These are phyloP conservation scores for Arthroderma uncinatum DNA, from an alignment of 2,329 filamentous ascomycete genomes.

Conservation along the genomic window DNA sequence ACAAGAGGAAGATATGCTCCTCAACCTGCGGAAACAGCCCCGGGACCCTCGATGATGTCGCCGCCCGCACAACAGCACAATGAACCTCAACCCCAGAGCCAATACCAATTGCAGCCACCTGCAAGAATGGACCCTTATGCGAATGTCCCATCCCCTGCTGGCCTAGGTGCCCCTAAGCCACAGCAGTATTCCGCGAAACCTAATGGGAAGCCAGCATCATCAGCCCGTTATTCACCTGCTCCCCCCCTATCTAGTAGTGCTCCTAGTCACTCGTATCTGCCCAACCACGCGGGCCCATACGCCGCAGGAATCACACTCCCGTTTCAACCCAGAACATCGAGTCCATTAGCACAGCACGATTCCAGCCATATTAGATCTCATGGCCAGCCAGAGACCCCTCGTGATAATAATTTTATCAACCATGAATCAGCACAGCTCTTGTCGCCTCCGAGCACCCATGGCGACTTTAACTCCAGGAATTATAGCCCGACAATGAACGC, in stretches of 20 bases:
- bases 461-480: not conserved
- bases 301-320: conserved; percentile 29
- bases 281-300: conserved; percentile 20
- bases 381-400: not conserved
- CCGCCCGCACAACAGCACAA: conserved; percentile 18
- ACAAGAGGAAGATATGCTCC: conserved; percentile 34
- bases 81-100: conserved; percentile 1
- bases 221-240: conserved; percentile 36
- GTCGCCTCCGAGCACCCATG: not conserved
- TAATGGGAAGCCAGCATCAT: conserved; percentile 28
- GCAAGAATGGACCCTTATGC: conserved; percentile 21
- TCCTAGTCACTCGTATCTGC: conserved; percentile 29
- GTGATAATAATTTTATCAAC: not conserved
- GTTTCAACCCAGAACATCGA: conserved; percentile 55
- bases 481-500: not conserved
- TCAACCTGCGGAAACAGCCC: conserved; percentile 22
- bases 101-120: conserved; percentile 22
- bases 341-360: conserved; percentile 46
- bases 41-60: conserved; percentile 18
- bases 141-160: conserved; percentile 18
- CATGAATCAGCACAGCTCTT: not conserved
- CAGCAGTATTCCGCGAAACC: conserved; percentile 36
- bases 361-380: not conserved
- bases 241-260: conserved; percentile 28
- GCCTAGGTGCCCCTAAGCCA: conserved; percentile 15